Conservation (phyloP, 2,329 filamentous ascomycete genomes). For the Phoma sp. region DNA sequence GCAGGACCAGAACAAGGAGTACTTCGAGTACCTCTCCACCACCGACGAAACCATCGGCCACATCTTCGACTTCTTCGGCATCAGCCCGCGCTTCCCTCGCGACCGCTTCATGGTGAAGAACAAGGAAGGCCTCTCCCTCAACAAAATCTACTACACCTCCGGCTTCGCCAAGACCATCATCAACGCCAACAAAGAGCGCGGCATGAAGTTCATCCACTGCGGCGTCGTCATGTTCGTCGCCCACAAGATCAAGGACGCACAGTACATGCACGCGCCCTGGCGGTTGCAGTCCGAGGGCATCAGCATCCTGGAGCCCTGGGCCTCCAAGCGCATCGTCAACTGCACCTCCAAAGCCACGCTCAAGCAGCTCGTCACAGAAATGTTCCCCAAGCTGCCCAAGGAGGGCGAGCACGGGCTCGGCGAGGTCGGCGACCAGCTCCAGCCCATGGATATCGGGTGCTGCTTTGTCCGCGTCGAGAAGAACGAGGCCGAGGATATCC, state of each 20-base stretch:
- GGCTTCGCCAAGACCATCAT: constrained; percentile 84
- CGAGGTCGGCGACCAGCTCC: constrained; percentile 85
- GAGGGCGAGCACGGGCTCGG: constrained; percentile 76
- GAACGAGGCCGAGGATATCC: constrained; percentile 67
- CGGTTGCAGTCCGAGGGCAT: constrained; percentile 94
- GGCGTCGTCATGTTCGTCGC: constrained; percentile 90
- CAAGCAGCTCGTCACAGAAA: constrained; percentile 83
- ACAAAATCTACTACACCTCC: constrained; percentile 96
- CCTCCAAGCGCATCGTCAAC: constrained; percentile 79
- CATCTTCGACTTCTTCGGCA: constrained; percentile 83
- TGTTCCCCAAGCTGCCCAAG: constrained; percentile 89
- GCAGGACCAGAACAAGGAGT: constrained; percentile 72
- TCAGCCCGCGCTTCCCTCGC: constrained; percentile 82
- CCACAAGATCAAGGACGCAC: constrained; percentile 84
- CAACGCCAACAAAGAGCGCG: constrained; percentile 82
- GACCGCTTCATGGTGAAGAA: constrained; percentile 98
- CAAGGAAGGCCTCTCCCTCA: constrained; percentile 81
- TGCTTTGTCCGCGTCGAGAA: constrained; percentile 86
- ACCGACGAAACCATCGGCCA: constrained; percentile 76
- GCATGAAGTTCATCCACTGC: constrained; percentile 94
- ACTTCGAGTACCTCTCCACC: constrained; percentile 85
- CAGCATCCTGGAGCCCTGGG: constrained; percentile 87
- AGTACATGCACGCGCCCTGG: constrained; percentile 90
- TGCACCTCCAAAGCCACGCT: constrained; percentile 80
- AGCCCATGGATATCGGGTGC: constrained; percentile 84